Percentiles rank a stretch among this genome's conserved stretches.
Evolutionary conservation across 768 basidiomycete genomes (phyloP).

Genomic region (Calocybe indica): DNA sequence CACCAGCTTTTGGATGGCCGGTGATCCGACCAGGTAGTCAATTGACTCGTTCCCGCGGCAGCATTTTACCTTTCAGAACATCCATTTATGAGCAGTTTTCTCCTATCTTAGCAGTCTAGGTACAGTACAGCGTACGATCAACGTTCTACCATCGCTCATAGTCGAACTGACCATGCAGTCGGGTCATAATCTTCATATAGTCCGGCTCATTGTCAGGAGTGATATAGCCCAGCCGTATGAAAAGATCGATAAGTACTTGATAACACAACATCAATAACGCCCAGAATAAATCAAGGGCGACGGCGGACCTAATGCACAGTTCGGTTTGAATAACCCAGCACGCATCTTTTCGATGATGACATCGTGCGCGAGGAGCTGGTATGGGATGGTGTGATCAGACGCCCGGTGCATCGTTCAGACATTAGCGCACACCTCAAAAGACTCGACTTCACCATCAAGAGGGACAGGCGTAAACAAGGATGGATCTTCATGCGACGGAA

Average conservation of each 20-base stretch:
- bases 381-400: background rate
- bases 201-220: constrained; percentile 86
- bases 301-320: constrained; percentile 75
- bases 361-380: constrained; percentile 60
- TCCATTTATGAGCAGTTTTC: too few species aligned
- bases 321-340: constrained; percentile 80
- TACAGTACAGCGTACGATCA: too few species aligned
- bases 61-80: too few species aligned
- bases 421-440: constrained; percentile 60
- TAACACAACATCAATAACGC: background rate
- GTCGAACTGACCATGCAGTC: constrained; percentile 68
- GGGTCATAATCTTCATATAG: constrained; percentile 70
- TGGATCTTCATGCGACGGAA: constrained; percentile 49
- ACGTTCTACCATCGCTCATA: constrained; percentile 45
- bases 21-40: too few species aligned
- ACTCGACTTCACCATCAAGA: constrained; percentile 90
- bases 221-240: constrained; percentile 80
- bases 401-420: background rate
- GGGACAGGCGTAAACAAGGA: constrained; percentile 61
- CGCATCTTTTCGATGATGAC: constrained; percentile 62
- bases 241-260: constrained; percentile 83
- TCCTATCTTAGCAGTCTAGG: too few species aligned
- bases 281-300: background rate
- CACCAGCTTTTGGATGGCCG: too few species aligned
- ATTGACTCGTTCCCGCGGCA: too few species aligned